Evolutionary conservation across 805 yeast species (phyloP).

Genomic region (Monosporozyma siamensis): DNA sequence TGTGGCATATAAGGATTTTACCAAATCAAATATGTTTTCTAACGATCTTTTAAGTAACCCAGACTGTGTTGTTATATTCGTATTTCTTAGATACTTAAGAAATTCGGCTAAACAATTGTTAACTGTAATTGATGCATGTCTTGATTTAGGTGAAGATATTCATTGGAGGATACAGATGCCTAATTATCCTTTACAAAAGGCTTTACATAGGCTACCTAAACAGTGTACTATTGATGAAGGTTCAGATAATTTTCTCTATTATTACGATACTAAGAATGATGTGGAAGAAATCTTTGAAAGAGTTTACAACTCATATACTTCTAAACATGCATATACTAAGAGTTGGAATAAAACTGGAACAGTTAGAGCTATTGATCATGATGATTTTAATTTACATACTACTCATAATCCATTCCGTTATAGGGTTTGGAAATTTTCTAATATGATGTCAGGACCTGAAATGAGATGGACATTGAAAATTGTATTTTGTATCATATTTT

Average conservation of each 20-base stretch:
- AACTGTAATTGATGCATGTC: constrained; percentile 18
- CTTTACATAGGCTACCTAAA: constrained; percentile 34
- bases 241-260: constrained; percentile 35
- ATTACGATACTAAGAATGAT: constrained; percentile 35
- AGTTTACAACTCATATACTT: constrained; percentile 37
- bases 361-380: constrained; percentile 34
- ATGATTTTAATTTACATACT: constrained; percentile 35
- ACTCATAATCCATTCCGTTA: constrained; percentile 31
- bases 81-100: constrained; percentile 34
- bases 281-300: constrained; percentile 40
- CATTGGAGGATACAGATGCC: constrained; percentile 33
- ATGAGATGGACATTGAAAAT: constrained; percentile 38
- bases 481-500: constrained; percentile 30
- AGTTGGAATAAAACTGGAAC: constrained; percentile 3
- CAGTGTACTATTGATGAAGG: constrained; percentile 41
- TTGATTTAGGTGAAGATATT: constrained; percentile 16
- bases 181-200: constrained; percentile 34
- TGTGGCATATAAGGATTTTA: constrained; percentile 29
- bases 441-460: constrained; percentile 30
- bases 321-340: constrained; percentile 26
- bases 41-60: constrained; percentile 31
- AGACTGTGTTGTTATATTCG: constrained; percentile 32
- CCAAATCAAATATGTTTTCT: constrained; percentile 30
- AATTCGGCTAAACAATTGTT: constrained; percentile 34
- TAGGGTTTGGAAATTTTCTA: constrained; percentile 32